These are phyloP conservation scores for Fraxinus sp. DNA, from an alignment of 305 asterid genomes.

Conservation along the genomic window DNA sequence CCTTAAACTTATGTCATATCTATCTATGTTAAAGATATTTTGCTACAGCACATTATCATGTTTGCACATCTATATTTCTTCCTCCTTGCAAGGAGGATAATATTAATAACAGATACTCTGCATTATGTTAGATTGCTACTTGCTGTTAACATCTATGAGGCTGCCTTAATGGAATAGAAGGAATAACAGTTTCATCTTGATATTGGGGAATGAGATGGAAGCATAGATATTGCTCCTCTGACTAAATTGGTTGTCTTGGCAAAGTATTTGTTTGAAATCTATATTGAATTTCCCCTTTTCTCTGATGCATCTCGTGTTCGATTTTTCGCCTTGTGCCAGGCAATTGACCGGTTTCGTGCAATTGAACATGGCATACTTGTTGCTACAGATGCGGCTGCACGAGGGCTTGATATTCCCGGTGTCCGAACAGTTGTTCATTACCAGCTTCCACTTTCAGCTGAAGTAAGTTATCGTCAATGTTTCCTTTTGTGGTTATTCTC, in stretches of 20 bases:
- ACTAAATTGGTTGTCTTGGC: background rate
- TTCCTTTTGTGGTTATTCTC: constrained; percentile 14
- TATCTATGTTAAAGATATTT: background rate
- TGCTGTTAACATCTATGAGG: constrained; percentile 1
- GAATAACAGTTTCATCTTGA: background rate
- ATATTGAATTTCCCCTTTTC: constrained; percentile 2
- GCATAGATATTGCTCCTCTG: background rate
- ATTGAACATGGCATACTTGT: constrained; percentile 72
- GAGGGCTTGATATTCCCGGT: constrained; percentile 92
- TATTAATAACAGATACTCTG: background rate
- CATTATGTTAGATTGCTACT: background rate
- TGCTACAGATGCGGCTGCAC: constrained; percentile 96
- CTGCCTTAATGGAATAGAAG: background rate
- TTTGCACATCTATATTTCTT: background rate
- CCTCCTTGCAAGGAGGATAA: constrained; percentile 4
- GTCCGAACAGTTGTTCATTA: constrained; percentile 92
- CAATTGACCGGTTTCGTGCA: constrained; percentile 86
- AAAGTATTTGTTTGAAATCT: constrained; percentile 4
- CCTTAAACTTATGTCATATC: background rate
- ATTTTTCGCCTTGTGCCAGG: constrained; percentile 50
- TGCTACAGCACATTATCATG: background rate
- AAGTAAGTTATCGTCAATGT: constrained; percentile 44
- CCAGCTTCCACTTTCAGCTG: constrained; percentile 97
- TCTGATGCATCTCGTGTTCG: constrained; percentile 18
- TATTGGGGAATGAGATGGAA: constrained; percentile 7